phyloP scores from a whole-genome alignment of 2,329 filamentous ascomycete genomes.

The Emergomyces orientalis region DNA sequence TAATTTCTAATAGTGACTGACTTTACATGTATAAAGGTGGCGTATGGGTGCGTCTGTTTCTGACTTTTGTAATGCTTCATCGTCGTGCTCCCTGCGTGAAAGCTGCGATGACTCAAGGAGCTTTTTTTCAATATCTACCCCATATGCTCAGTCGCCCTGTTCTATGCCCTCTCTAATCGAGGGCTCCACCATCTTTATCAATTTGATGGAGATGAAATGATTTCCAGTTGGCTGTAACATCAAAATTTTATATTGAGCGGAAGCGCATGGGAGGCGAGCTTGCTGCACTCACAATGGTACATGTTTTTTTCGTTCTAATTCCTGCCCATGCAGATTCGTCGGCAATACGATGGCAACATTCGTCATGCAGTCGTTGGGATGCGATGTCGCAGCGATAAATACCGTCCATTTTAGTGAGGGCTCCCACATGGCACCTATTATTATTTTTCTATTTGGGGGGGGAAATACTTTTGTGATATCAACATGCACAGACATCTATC shows the following conservation, averaged over 20 bases:
- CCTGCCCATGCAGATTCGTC: conserved; percentile 56
- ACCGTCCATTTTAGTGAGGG: conserved; percentile 91
- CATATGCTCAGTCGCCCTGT: background rate
- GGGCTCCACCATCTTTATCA: background rate
- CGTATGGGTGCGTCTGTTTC: conserved; percentile 17
- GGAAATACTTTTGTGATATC: conserved; percentile 4
- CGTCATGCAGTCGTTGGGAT: conserved; percentile 85
- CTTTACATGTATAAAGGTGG: conserved; percentile 46
- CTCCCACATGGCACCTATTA: too few species aligned
- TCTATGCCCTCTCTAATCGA: background rate
- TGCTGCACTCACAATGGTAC: background rate
- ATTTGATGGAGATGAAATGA: background rate
- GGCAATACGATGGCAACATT: conserved; percentile 97
- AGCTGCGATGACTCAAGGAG: background rate
- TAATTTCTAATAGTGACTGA: conserved; percentile 5
- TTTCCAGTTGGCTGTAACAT: background rate
- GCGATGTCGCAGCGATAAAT: conserved; percentile 87
- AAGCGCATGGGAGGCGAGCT: background rate
- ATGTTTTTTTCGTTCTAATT: background rate
- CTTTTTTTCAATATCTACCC: background rate
- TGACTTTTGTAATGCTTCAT: background rate
- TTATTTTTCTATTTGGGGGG: too few species aligned
- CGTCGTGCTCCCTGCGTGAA: background rate
- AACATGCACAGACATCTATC: background rate
- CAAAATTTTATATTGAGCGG: background rate